Conservation (phyloP, 1,284 basidiomycete species). For the Ceratorhiza oryzae-sativae region DNA sequence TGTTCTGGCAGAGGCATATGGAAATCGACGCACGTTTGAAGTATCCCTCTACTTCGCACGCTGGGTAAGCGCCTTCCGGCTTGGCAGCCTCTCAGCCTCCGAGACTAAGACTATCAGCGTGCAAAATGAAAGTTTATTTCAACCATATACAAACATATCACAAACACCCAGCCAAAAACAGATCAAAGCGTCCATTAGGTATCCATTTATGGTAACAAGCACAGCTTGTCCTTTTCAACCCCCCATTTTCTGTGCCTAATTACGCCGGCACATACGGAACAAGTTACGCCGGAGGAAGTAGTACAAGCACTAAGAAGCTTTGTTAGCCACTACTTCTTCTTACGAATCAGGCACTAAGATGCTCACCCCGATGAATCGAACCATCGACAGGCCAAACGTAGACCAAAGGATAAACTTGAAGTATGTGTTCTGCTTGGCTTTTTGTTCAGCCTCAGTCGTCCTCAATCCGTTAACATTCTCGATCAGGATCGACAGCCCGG, state of each 20-base stretch:
- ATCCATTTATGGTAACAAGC: constrained; percentile 16
- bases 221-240: constrained; percentile 10
- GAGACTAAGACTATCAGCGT: not conserved
- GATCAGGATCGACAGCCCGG: constrained; percentile 79
- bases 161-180: constrained; percentile 7
- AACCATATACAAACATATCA: no score
- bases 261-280: constrained; percentile 80
- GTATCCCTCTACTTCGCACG: not conserved
- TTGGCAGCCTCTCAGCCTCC: not conserved
- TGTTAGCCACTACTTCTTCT: constrained; percentile 43
- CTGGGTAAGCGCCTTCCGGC: not conserved
- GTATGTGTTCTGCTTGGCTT: constrained; percentile 65
- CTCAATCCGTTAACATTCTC: constrained; percentile 82
- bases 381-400: constrained; percentile 80
- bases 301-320: constrained; percentile 66
- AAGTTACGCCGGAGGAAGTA: constrained; percentile 85
- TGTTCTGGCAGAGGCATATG: not conserved
- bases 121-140: not conserved
- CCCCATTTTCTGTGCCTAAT: constrained; percentile 52
- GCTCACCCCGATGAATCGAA: constrained; percentile 86
- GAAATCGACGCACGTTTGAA: constrained; percentile 3
- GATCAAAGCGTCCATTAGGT: constrained; percentile 11
- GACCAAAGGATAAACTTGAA: constrained; percentile 80
- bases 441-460: constrained; percentile 55
- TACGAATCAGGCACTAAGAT: not conserved